These are phyloP conservation scores for Globisporangium polare DNA, from an alignment of 352 stramenopile species.

Conservation along the genomic window DNA sequence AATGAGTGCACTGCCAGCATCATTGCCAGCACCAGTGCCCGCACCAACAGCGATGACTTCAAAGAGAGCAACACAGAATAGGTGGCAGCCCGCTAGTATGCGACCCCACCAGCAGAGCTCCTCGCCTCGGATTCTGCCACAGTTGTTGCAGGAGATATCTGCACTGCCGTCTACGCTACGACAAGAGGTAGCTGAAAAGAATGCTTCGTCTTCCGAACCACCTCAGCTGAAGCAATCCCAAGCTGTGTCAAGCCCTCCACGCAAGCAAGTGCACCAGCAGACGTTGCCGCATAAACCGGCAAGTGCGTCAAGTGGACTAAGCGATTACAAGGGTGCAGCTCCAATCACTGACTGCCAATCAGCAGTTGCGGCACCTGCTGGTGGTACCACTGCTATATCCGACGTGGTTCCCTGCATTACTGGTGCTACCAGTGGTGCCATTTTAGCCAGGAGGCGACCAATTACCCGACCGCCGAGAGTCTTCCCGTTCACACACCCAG, in stretches of 20 bases:
- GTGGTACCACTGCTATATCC: background rate
- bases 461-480: slow-evolving; percentile 10
- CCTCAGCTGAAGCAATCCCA: background rate
- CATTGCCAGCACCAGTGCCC: background rate
- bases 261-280: background rate
- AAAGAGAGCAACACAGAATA: background rate
- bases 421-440: background rate
- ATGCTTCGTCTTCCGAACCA: background rate
- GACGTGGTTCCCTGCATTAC: background rate
- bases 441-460: background rate
- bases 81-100: background rate
- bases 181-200: background rate
- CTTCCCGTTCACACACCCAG: slow-evolving; percentile 1
- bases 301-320: background rate
- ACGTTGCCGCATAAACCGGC: background rate
- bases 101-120: background rate
- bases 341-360: background rate
- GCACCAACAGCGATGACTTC: background rate
- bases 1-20: background rate
- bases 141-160: background rate
- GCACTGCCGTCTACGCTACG: background rate
- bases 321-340: background rate
- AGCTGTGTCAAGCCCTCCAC: background rate
- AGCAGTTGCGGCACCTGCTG: background rate
- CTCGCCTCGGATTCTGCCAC: background rate